Evolutionary conservation across 2,329 filamentous ascomycete genomes (phyloP).

Genomic region (Calonectria fujianensis): DNA sequence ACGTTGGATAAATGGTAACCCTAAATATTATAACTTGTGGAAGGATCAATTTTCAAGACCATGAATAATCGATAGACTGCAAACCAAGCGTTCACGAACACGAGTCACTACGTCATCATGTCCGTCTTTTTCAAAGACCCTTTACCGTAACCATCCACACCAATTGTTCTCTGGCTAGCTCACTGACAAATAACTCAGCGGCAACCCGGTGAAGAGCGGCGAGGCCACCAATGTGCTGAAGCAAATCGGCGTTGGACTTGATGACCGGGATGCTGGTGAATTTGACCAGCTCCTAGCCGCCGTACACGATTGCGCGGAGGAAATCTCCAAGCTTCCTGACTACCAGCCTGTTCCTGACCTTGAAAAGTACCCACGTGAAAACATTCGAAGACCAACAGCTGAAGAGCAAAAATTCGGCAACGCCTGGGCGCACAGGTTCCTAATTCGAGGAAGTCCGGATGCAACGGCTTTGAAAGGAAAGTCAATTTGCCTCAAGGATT

Average conservation of each 20-base stretch:
- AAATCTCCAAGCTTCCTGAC: slow-evolving; percentile 65
- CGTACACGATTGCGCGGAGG: slow-evolving; percentile 70
- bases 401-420: slow-evolving; percentile 67
- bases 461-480: slow-evolving; percentile 61
- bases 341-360: slow-evolving; percentile 66
- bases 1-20: neutral
- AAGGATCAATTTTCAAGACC: neutral
- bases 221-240: slow-evolving; percentile 62
- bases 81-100: neutral
- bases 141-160: slow-evolving; percentile 53
- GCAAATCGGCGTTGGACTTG: slow-evolving; percentile 60
- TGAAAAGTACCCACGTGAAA: slow-evolving; percentile 66
- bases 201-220: slow-evolving; percentile 64
- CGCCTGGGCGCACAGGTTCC: slow-evolving; percentile 71
- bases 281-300: slow-evolving; percentile 70
- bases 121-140: slow-evolving; percentile 64
- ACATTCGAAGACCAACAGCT: slow-evolving; percentile 62
- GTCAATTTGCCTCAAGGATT: slow-evolving; percentile 72
- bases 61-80: neutral
- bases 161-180: neutral
- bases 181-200: slow-evolving; percentile 45
- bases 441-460: slow-evolving; percentile 60
- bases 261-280: slow-evolving; percentile 62
- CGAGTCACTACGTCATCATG: slow-evolving; percentile 50
- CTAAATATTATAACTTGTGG: neutral